Evolutionary conservation across 805 yeast species (phyloP), one percentile per base, ranked within the genome.

Genomic region (Kodamaea sagamina): DNA sequence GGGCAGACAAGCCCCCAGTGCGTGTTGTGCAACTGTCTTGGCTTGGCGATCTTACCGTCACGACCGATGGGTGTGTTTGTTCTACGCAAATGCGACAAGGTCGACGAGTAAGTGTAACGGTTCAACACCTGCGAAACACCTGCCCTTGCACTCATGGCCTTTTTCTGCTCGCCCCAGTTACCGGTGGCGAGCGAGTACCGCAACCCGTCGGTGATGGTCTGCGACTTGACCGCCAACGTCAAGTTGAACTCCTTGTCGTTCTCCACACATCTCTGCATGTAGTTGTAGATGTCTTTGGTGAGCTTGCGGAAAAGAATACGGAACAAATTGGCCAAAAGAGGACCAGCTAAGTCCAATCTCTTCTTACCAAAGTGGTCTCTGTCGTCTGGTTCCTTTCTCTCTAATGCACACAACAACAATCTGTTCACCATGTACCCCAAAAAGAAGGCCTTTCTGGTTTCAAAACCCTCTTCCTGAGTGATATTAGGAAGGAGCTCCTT

Each of bases 1-100:
- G 99, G 99, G 72, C 99, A 93, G 35, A 93, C 98, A 57, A 93
- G 78, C 60, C 99, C 99, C 99, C 99, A 93, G 71, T 93, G 99
- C 22, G 99, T 93, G 67, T 93, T 93, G 73, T 93, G 99, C 61
- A 93, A 78, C 73, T 93, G 99, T 74, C 99, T 90, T 36, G 99
- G 99, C 60, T 93, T 89, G 36, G 99, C 99, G 52, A 93, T 79
- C 68, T 93, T 93, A 75, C 99, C 99, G 68, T 93, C 99, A 75
- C 98, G 85, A 47, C 99, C 99, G 65, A 93, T 93, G 32, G 99
- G 99, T 3, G 99, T 95, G 62, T 93, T 93, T 2, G 99, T 93
- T 79, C 99, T 88, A 73, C 99, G 84, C 71, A 93, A 84, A 75
- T 93, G 99, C 44, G 99, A 93, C 59, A 93, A 75, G 2, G 99